Base-by-base conservation (phyloP, 208 protist species). In the Wallacemonas sp. region DNA sequence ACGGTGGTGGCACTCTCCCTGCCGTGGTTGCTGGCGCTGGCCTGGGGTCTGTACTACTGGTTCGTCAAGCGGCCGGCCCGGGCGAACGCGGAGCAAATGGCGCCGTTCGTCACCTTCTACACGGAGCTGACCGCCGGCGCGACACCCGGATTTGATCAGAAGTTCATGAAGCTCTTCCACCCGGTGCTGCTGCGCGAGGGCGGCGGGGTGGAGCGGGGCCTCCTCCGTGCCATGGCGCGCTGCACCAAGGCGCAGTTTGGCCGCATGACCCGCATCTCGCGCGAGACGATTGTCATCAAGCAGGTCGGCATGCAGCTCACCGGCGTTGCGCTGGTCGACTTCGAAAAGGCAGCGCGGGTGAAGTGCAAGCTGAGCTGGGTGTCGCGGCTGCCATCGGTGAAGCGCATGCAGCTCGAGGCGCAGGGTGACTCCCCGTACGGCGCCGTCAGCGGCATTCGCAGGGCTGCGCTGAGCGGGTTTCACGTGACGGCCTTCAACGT, bases 281-380 rank as follows among this genome's bases (percentile, higher is more conserved):
- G 71, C 31, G 78, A 85, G 25, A 86, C 80, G 25, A 76, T 81
- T 16, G 61, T 84, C 50, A 29, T 89, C 5, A 76, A 82, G 31
- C 74, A 68, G 11, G 64, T 76, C 32, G 87, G 79, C 25, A 61
- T 76, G 42, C 39, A 89, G 16, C 74, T 82, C n/a, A 85, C 83
- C 68, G 81, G 84, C 45, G 77, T 87, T n/a, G 91, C 84, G 23
- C 74, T 94, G 16, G 82, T 93, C 8, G 76, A 96, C 77, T 96
- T 96, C 62, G 72, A 82, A 28, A 70, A 81, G 46, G 78, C 31
- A 36, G 74, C 79, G 61, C 57, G 72, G 44, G 87, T 94, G 16
- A 79, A 77, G 44, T 94, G 87, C 63, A 72, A 87, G 42, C 79
- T 93, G 29, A 76, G 79, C 38, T 96, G 83, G 79, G 68, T 73